Evolutionary conservation across 306 rosid genomes (phyloP).

Genomic region (Glycine tomentella): DNA sequence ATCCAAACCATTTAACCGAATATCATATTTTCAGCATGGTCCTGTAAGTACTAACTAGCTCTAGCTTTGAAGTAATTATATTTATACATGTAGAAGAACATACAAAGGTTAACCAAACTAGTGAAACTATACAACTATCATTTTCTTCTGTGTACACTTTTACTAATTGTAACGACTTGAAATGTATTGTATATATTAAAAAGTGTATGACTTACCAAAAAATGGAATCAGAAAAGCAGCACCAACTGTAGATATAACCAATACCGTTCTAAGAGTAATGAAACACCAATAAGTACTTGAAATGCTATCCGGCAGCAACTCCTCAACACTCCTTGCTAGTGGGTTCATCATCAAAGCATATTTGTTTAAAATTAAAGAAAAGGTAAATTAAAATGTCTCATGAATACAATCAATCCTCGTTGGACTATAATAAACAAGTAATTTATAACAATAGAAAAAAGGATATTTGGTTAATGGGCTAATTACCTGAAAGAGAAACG

Average conservation of each 20-base stretch:
- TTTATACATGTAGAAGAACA: background rate
- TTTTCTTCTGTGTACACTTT: background rate
- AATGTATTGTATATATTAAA: background rate
- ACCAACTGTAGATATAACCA: constrained; percentile 69
- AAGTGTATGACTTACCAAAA: constrained; percentile 61
- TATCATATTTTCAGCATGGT: background rate
- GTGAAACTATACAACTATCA: background rate
- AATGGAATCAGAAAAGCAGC: constrained; percentile 83
- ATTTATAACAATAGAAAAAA: constrained; percentile 43
- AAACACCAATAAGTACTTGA: constrained; percentile 64
- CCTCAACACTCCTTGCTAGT: constrained; percentile 81
- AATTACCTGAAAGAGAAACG: constrained; percentile 65
- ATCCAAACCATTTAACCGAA: background rate
- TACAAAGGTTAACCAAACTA: background rate
- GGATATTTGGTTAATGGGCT: constrained; percentile 90
- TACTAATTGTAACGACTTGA: background rate
- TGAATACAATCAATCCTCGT: constrained; percentile 30
- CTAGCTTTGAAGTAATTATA: background rate
- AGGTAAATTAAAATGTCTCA: constrained; percentile 3
- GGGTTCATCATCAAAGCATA: constrained; percentile 89
- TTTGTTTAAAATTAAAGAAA: constrained; percentile 65
- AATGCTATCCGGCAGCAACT: constrained; percentile 67
- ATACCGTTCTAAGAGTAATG: constrained; percentile 68
- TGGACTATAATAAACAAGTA: constrained; percentile 28
- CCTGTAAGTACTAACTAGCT: background rate